Conservation (phyloP, 306 rosid species). For the Prunus salicina region DNA sequence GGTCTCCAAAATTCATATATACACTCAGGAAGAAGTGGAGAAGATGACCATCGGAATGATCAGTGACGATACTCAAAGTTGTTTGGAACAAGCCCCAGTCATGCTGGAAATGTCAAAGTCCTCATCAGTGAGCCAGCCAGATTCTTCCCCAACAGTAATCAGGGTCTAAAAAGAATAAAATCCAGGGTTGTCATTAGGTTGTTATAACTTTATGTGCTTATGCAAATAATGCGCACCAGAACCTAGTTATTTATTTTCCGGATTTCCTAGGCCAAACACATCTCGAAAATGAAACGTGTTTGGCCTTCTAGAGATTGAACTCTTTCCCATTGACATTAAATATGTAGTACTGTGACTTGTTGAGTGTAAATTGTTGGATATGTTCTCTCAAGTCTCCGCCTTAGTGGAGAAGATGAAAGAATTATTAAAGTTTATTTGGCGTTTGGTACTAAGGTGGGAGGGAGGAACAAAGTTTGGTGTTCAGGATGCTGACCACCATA, state of each 20-base stretch:
- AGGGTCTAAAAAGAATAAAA: conserved; percentile 37
- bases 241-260: conserved; percentile 9
- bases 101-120: conserved; percentile 76
- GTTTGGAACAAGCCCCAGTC: conserved; percentile 79
- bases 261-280: conserved; percentile 25
- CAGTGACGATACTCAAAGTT: conserved; percentile 80
- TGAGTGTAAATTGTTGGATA: neutral
- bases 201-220: conserved; percentile 20
- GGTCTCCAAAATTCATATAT: conserved; percentile 78
- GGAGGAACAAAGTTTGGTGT: neutral
- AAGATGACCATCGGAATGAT: conserved; percentile 80
- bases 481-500: neutral
- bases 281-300: neutral
- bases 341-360: neutral
- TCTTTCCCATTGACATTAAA: neutral
- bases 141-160: conserved; percentile 69
- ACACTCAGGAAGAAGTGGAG: conserved; percentile 90
- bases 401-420: neutral
- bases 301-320: conserved; percentile 5
- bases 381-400: neutral
- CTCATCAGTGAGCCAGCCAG: conserved; percentile 89
- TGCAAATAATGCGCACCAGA: conserved; percentile 18
- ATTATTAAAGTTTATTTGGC: neutral
- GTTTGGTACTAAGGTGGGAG: no score
- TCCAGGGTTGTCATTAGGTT: conserved; percentile 16